These are phyloP conservation scores for Phylloboletellus chloephorus DNA, from an alignment of 1,284 basidiomycete species.

Conservation along the genomic window DNA sequence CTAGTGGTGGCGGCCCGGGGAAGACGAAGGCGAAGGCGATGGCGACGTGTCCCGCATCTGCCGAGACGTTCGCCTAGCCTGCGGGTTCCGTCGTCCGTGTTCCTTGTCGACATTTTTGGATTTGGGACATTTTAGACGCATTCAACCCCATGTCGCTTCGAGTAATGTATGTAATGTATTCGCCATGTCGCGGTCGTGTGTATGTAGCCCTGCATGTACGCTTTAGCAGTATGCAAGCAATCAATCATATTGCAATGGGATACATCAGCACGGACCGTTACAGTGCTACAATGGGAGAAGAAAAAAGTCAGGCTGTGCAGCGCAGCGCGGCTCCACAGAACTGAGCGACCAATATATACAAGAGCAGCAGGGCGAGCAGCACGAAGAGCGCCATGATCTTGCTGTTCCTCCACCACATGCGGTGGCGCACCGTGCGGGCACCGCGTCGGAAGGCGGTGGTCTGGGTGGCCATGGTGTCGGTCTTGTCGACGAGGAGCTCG, in stretches of 20 bases:
- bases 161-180: conserved; percentile 20
- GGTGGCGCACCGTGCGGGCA: conserved; percentile 77
- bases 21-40: conserved; percentile 18
- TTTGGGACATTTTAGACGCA: too few relatives aligned
- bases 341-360: conserved; percentile 80
- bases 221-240: too few relatives aligned
- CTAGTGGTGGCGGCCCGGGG: conserved; percentile 12
- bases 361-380: conserved; percentile 66
- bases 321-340: conserved; percentile 79
- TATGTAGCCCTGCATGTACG: conserved; percentile 17
- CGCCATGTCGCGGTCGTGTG: conserved; percentile 17
- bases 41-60: conserved; percentile 6
- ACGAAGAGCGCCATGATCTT: conserved; percentile 70
- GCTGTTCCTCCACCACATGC: conserved; percentile 97
- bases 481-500: conserved; percentile 95
- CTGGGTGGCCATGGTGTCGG: conserved; percentile 91
- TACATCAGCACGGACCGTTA: conserved; percentile 10
- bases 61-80: conserved; percentile 20
- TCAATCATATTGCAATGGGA: background rate
- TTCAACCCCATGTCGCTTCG: too few relatives aligned
- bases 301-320: conserved; percentile 38
- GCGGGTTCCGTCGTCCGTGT: background rate
- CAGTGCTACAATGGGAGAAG: conserved; percentile 8
- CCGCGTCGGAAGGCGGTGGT: conserved; percentile 94
- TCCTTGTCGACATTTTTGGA: too few relatives aligned